Evolutionary conservation across 441 rosid species (phyloP).

Genomic region (Aquilaria agallochum): DNA sequence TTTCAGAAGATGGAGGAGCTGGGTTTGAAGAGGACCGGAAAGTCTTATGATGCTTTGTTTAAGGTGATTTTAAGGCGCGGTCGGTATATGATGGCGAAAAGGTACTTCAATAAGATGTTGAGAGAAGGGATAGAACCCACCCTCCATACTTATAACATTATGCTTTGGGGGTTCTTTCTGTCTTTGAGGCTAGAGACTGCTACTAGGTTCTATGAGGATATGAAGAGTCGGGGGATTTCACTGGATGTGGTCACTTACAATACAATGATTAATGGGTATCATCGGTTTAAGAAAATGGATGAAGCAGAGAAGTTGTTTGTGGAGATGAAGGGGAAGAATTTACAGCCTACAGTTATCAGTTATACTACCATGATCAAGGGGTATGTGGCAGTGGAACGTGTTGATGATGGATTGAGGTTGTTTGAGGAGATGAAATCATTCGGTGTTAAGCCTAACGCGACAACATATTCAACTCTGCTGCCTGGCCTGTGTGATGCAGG

Average conservation of each 20-base stretch:
- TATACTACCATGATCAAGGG: conserved; percentile 92
- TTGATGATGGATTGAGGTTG: conserved; percentile 66
- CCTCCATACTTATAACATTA: conserved; percentile 65
- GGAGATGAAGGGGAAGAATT: conserved; percentile 79
- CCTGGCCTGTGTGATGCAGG: conserved; percentile 78
- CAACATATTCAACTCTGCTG: conserved; percentile 72
- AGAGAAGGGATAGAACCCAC: conserved; percentile 73
- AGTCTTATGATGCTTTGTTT: conserved; percentile 68
- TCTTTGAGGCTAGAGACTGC: conserved; percentile 73
- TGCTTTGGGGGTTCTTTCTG: conserved; percentile 92
- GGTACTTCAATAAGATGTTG: conserved; percentile 75
- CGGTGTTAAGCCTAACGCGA: conserved; percentile 59
- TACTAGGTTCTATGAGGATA: conserved; percentile 72
- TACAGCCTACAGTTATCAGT: conserved; percentile 68
- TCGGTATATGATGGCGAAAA: conserved; percentile 91
- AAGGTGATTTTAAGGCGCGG: conserved; percentile 81
- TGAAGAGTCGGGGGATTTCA: conserved; percentile 60
- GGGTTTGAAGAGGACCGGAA: conserved; percentile 68
- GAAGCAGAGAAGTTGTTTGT: conserved; percentile 85
- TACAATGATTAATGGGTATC: conserved; percentile 72
- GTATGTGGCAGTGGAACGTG: conserved; percentile 47
- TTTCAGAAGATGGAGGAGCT: conserved; percentile 73
- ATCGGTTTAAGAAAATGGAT: conserved; percentile 69
- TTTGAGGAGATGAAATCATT: conserved; percentile 71
- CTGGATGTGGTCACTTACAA: conserved; percentile 76